Conservation (phyloP, 192 early-diverging fungal genomes). For the Geranomyces variabilis region DNA sequence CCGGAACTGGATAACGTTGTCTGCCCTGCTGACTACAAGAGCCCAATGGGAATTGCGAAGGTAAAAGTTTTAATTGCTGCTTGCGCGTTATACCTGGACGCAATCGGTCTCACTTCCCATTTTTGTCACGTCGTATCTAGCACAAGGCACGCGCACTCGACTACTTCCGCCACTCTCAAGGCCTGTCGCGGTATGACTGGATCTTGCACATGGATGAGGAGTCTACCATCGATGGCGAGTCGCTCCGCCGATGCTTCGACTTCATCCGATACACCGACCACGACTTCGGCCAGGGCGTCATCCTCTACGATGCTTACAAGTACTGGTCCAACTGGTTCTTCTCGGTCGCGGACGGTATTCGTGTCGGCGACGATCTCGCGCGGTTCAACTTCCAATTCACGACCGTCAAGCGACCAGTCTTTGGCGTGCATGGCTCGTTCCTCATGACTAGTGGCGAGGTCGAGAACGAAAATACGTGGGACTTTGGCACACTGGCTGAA, state of each 20-base stretch:
- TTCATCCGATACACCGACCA: slow-evolving; percentile 56
- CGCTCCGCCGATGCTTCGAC: slow-evolving; percentile 44
- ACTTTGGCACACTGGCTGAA: slow-evolving; percentile 51
- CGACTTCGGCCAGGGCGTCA: slow-evolving; percentile 53
- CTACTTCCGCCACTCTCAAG: slow-evolving; percentile 52
- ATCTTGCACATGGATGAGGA: slow-evolving; percentile 57
- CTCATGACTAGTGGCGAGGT: slow-evolving; percentile 52
- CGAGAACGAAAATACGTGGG: slow-evolving; percentile 55
- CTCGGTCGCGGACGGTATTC: slow-evolving; percentile 56
- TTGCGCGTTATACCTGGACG: too few relatives aligned
- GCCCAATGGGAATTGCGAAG: slow-evolving; percentile 21
- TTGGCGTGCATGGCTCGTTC: slow-evolving; percentile 56
- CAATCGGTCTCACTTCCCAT: too few relatives aligned
- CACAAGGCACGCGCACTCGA: slow-evolving; percentile 59
- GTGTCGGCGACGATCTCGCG: slow-evolving; percentile 56
- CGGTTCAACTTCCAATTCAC: slow-evolving; percentile 58
- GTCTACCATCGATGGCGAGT: slow-evolving; percentile 54
- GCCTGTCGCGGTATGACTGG: slow-evolving; percentile 53
- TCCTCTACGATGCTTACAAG: slow-evolving; percentile 55
- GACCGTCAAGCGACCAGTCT: slow-evolving; percentile 52
- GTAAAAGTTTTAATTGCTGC: slow-evolving; percentile 1
- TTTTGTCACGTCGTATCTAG: too few relatives aligned
- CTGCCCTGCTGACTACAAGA: slow-evolving; percentile 45
- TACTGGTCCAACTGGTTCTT: slow-evolving; percentile 57
- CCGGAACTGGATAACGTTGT: slow-evolving; percentile 53